Percentiles rank a stretch among this genome's conserved stretches.
Evolutionary conservation across 73 alveolate genomes (phyloP).

Genomic region (Tetrahymena malaccensis): DNA sequence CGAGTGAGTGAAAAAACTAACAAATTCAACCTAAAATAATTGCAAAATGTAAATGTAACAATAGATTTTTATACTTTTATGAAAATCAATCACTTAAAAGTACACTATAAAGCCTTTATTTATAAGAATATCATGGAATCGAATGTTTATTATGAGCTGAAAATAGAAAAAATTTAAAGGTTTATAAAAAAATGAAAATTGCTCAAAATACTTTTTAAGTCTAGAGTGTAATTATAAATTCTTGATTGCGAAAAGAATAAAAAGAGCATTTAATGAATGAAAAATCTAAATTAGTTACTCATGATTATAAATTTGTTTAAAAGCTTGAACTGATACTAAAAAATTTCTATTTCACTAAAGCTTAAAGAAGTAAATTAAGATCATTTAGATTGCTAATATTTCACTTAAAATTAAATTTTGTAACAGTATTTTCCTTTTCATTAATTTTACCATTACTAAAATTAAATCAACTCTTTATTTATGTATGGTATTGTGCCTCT

Average conservation of each 20-base stretch:
- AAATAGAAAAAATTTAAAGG: background rate
- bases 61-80: too few relatives aligned
- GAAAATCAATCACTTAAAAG: background rate
- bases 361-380: too few relatives aligned
- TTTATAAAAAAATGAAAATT: too few relatives aligned
- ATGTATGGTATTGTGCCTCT: background rate
- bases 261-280: background rate
- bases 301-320: too few relatives aligned
- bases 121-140: background rate
- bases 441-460: background rate
- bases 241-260: background rate
- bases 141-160: too few relatives aligned
- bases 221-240: background rate
- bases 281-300: background rate
- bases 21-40: background rate
- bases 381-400: background rate
- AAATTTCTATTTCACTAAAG: background rate
- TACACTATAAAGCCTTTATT: background rate
- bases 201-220: background rate
- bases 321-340: background rate
- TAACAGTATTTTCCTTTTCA: background rate
- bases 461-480: background rate
- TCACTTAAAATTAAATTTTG: background rate
- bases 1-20: background rate
- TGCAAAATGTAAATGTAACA: background rate